Percentiles rank a stretch among this genome's conserved stretches.
phyloP scores from a whole-genome alignment of 192 early-diverging fungal genomes.

The Podila clonocystis region DNA sequence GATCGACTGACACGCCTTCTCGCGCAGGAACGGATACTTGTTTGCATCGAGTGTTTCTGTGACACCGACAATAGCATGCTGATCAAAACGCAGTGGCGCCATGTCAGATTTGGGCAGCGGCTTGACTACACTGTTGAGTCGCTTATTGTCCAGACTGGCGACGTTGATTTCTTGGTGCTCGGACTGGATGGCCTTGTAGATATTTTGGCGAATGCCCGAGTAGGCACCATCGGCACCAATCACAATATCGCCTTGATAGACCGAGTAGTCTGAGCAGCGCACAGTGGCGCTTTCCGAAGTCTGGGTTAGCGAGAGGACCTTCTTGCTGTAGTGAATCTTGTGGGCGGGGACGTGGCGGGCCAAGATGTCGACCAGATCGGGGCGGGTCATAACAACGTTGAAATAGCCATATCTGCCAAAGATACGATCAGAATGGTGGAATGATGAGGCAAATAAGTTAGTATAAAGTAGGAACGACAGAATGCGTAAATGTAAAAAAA shows the following conservation, averaged over 20 bases:
- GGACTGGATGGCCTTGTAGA: background rate
- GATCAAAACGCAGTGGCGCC: conserved; percentile 27
- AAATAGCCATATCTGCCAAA: background rate
- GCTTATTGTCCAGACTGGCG: conserved; percentile 1
- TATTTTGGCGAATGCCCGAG: background rate
- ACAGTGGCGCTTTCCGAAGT: background rate
- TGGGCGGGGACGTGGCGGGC: background rate
- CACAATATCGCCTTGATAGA: background rate
- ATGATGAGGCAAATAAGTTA: background rate
- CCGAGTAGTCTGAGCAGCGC: background rate
- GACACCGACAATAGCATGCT: conserved; percentile 29
- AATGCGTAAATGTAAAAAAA: background rate
- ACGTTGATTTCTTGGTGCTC: background rate
- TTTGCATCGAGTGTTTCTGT: conserved; percentile 15
- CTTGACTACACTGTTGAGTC: background rate
- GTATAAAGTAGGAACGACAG: no score
- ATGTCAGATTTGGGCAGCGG: conserved; percentile 22
- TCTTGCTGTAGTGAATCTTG: background rate
- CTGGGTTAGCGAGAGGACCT: background rate
- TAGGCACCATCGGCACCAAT: background rate
- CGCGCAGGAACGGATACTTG: conserved; percentile 27
- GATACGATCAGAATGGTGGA: background rate
- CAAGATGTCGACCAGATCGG: background rate
- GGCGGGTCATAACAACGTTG: background rate
- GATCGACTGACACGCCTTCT: conserved; percentile 19